phyloP scores from a whole-genome alignment of 2,329 filamentous ascomycete species.

The Ophiocordyceps camponoti-leonardi region DNA sequence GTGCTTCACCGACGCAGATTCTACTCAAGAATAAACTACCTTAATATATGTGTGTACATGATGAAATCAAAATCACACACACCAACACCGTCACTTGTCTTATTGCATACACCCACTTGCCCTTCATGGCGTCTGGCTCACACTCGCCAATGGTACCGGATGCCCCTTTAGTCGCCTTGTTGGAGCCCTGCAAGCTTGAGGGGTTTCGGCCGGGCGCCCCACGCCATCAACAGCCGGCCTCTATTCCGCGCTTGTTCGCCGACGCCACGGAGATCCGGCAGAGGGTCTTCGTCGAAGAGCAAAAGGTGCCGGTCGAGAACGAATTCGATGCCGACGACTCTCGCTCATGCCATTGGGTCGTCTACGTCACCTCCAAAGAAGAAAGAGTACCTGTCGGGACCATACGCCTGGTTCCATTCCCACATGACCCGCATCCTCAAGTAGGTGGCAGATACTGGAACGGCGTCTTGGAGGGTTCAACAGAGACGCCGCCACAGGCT shows the following conservation, averaged over 20 bases:
- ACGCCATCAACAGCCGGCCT: constrained; percentile 23
- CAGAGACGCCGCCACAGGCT: neutral
- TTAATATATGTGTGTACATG: too few relatives aligned
- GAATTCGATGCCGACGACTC: constrained; percentile 72
- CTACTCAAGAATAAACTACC: too few relatives aligned
- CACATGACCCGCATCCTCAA: constrained; percentile 48
- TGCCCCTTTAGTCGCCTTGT: constrained; percentile 30
- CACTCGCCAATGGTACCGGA: constrained; percentile 17
- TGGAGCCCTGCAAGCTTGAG: constrained; percentile 31
- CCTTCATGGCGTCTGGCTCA: neutral
- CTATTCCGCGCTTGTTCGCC: constrained; percentile 37
- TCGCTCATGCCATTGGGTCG: constrained; percentile 71
- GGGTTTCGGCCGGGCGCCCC: constrained; percentile 24
- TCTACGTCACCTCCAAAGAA: constrained; percentile 49
- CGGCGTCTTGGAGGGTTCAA: constrained; percentile 17
- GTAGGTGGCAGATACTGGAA: constrained; percentile 30
- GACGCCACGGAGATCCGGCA: constrained; percentile 47
- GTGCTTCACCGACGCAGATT: too few relatives aligned
- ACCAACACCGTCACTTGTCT: neutral
- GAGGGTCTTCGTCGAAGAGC: constrained; percentile 43
- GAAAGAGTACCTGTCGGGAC: constrained; percentile 45
- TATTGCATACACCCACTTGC: neutral
- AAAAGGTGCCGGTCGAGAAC: constrained; percentile 39
- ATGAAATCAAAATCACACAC: neutral
- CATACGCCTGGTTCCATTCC: constrained; percentile 67